Evolutionary conservation across 345 rosid species (phyloP).

Genomic region (Pistacia vera): DNA sequence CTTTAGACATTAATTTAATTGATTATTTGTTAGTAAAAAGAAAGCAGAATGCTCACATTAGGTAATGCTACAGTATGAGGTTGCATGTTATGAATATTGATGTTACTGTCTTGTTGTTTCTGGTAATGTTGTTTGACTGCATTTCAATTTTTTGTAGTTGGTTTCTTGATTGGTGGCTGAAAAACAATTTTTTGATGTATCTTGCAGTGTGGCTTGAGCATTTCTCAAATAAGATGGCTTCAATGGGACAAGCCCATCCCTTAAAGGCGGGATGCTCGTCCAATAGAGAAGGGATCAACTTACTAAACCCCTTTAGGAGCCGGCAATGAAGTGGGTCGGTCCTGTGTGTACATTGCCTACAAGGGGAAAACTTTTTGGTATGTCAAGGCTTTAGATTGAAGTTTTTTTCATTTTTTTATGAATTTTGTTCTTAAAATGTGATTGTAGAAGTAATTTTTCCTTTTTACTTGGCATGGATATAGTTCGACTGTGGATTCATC

Average conservation of each 20-base stretch:
- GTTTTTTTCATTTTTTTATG: background rate
- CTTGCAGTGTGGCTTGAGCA: background rate
- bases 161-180: background rate
- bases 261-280: slow-evolving; percentile 66
- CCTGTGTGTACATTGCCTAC: slow-evolving; percentile 87
- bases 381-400: background rate
- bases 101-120: background rate
- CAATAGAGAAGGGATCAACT: slow-evolving; percentile 74
- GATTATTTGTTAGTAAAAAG: too few species aligned
- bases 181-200: background rate
- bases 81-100: too few species aligned
- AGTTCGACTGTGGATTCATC: slow-evolving; percentile 99
- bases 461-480: slow-evolving; percentile 6
- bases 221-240: slow-evolving; percentile 40
- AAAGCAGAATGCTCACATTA: too few species aligned
- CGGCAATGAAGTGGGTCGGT: slow-evolving; percentile 93
- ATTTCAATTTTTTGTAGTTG: background rate
- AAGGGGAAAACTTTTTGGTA: slow-evolving; percentile 83
- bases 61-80: too few species aligned
- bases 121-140: background rate
- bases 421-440: background rate
- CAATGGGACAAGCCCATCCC: slow-evolving; percentile 47
- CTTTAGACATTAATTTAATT: too few species aligned
- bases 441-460: background rate
- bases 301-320: slow-evolving; percentile 81